A percentile compares a stretch with the other conserved stretches of the same genome.
phyloP scores from a whole-genome alignment of 768 basidiomycete genomes.

The Gelatoporia subvermispora region DNA sequence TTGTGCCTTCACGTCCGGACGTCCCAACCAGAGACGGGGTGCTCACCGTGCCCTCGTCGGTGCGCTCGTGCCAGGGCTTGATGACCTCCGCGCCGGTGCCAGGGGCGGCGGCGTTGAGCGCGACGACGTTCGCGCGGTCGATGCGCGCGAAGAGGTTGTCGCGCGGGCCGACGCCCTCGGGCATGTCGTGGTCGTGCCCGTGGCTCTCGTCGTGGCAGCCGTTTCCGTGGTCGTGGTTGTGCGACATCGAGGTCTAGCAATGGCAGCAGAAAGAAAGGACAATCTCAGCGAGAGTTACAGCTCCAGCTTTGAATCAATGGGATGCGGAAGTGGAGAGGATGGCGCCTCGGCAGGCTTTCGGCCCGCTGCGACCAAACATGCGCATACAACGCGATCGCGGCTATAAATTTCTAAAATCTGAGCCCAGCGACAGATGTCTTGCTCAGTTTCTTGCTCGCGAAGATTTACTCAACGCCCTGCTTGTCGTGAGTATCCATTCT shows the following conservation, averaged over 20 bases:
- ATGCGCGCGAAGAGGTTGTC: slow-evolving; percentile 75
- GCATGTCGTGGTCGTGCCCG: slow-evolving; percentile 43
- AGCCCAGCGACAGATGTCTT: no score
- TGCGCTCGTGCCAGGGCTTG: slow-evolving; percentile 82
- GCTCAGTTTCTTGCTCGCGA: no score
- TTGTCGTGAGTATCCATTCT: slow-evolving; percentile 19
- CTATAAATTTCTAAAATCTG: neutral
- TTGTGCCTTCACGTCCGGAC: neutral
- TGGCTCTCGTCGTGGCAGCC: slow-evolving; percentile 56
- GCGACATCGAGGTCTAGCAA: slow-evolving; percentile 37
- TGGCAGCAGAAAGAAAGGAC: neutral
- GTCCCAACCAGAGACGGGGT: no score
- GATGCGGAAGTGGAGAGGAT: neutral
- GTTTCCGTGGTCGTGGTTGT: slow-evolving; percentile 45
- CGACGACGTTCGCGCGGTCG: slow-evolving; percentile 75
- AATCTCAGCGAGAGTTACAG: neutral
- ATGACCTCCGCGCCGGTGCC: slow-evolving; percentile 54
- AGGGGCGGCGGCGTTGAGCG: slow-evolving; percentile 59
- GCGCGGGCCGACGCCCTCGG: slow-evolving; percentile 43
- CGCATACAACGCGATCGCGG: slow-evolving; percentile 1
- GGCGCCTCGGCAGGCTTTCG: neutral
- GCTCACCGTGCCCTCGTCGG: slow-evolving; percentile 65
- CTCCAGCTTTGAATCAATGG: neutral
- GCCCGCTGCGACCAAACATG: slow-evolving; percentile 2
- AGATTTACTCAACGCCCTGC: no score